phyloP scores from a whole-genome alignment of 495 filamentous ascomycete genomes.

The Wilcoxina mikolae region DNA sequence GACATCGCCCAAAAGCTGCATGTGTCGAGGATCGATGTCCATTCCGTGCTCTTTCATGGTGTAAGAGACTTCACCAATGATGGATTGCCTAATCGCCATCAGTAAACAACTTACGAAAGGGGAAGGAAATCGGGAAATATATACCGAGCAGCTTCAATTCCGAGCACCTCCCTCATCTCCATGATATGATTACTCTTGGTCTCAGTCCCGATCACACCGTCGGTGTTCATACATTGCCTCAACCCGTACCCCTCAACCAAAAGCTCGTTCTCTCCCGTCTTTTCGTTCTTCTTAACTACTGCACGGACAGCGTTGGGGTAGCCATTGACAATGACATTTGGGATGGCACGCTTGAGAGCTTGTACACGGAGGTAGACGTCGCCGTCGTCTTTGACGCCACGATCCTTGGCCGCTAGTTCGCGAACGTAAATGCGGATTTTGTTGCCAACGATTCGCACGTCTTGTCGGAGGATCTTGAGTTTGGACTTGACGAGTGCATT shows the following conservation, averaged over 20 bases:
- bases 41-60: conserved; percentile 39
- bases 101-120: not conserved
- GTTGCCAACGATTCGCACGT: conserved; percentile 37
- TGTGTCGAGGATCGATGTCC: conserved; percentile 95
- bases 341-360: conserved; percentile 66
- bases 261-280: conserved; percentile 50
- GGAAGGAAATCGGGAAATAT: not conserved
- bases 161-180: conserved; percentile 81
- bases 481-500: conserved; percentile 60
- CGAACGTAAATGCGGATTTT: conserved; percentile 42
- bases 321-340: conserved; percentile 64
- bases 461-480: conserved; percentile 46
- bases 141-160: conserved; percentile 71
- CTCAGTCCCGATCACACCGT: conserved; percentile 61
- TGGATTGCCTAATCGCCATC: conserved; percentile 15
- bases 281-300: conserved; percentile 56
- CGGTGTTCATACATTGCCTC: conserved; percentile 75
- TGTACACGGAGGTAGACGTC: conserved; percentile 73
- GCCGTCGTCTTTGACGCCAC: conserved; percentile 33
- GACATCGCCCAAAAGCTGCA: conserved; percentile 95
- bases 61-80: conserved; percentile 28
- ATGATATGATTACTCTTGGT: conserved; percentile 75
- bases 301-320: conserved; percentile 74
- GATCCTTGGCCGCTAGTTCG: conserved; percentile 24
- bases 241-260: conserved; percentile 93